Conservation (phyloP, 257 asterid genomes). For the Pogostemon cablin region DNA sequence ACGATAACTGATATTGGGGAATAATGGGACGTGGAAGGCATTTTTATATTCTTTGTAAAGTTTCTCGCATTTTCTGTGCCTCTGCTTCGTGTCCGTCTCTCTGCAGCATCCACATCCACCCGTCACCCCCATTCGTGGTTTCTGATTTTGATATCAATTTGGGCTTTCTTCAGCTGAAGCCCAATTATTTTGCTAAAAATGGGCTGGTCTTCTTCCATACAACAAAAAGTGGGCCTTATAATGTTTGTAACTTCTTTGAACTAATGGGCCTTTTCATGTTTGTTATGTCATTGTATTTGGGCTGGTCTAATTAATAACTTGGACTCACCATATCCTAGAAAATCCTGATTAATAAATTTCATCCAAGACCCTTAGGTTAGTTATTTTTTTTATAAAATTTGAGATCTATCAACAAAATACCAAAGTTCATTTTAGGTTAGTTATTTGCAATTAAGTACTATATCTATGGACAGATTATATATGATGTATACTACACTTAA, state of each 20-base stretch:
- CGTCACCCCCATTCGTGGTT: background rate
- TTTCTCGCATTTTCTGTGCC: constrained; percentile 37
- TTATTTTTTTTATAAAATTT: background rate
- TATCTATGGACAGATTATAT: too few relatives aligned
- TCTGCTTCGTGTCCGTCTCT: constrained; percentile 35
- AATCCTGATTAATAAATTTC: too few relatives aligned
- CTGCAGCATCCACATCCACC: constrained; percentile 13
- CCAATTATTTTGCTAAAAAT: background rate
- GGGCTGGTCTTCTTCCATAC: background rate
- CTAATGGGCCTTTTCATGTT: background rate
- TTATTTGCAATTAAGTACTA: too few relatives aligned
- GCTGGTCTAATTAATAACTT: background rate
- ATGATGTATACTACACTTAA: background rate
- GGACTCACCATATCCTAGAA: too few relatives aligned
- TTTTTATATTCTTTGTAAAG: constrained; percentile 30
- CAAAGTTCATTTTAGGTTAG: too few relatives aligned
- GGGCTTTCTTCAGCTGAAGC: constrained; percentile 15
- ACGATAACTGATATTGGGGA: constrained; percentile 36
- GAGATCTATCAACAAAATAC: background rate
- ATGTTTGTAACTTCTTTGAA: background rate
- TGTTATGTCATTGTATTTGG: background rate
- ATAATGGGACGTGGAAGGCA: constrained; percentile 42
- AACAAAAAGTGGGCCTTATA: background rate
- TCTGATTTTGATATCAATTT: background rate
- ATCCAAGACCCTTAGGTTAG: too few relatives aligned